phyloP scores from a whole-genome alignment of 768 basidiomycete genomes.

The Mrakia gelida region DNA sequence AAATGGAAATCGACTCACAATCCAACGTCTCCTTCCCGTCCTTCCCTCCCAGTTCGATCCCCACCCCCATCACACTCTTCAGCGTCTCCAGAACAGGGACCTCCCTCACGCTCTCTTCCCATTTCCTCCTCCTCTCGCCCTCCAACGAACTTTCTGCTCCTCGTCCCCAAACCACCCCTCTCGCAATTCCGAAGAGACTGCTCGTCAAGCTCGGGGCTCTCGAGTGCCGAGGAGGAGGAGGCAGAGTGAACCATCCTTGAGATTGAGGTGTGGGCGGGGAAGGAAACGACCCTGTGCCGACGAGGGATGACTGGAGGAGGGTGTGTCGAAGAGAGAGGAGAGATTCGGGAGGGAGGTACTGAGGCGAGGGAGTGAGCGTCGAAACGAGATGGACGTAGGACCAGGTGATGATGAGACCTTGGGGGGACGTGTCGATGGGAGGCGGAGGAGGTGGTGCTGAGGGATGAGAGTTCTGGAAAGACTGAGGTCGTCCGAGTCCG shows the following conservation, averaged over 20 bases:
- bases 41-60: slow-evolving; percentile 76
- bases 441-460: background rate
- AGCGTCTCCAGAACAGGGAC: slow-evolving; percentile 82
- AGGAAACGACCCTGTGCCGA: slow-evolving; percentile 26
- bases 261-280: slow-evolving; percentile 1
- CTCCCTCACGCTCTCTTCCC: slow-evolving; percentile 42
- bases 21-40: slow-evolving; percentile 65
- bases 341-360: slow-evolving; percentile 29
- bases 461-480: background rate
- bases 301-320: slow-evolving; percentile 22
- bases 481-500: slow-evolving; percentile 25
- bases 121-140: slow-evolving; percentile 45
- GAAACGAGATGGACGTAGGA: slow-evolving; percentile 29
- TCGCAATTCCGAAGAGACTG: slow-evolving; percentile 41
- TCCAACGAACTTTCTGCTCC: slow-evolving; percentile 39
- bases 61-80: slow-evolving; percentile 83
- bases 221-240: slow-evolving; percentile 34
- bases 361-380: slow-evolving; percentile 27
- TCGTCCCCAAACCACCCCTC: slow-evolving; percentile 40
- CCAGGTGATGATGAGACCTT: slow-evolving; percentile 27
- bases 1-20: background rate
- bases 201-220: slow-evolving; percentile 43
- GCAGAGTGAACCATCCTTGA: slow-evolving; percentile 27
- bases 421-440: background rate
- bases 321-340: slow-evolving; percentile 29